phyloP scores from a whole-genome alignment of 441 rosid genomes.

The Breynia disticha region DNA sequence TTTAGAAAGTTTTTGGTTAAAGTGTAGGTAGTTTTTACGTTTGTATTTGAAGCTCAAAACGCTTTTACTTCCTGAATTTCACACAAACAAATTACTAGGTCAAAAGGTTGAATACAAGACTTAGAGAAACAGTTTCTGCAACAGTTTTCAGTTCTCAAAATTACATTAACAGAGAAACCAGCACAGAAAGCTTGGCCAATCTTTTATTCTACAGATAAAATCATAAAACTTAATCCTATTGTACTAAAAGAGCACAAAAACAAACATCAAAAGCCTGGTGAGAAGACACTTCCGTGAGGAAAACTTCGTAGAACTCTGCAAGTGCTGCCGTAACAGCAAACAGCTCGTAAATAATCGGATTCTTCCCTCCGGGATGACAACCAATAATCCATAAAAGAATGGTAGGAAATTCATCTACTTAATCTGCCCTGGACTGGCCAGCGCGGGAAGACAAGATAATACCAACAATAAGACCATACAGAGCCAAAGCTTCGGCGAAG shows the following conservation, averaged over 20 bases:
- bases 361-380: conserved; percentile 2
- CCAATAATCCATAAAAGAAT: conserved; percentile 19
- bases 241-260: conserved; percentile 14
- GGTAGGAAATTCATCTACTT: conserved; percentile 14
- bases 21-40: too few relatives aligned
- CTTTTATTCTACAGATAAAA: conserved; percentile 27
- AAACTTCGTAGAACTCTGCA: conserved; percentile 12
- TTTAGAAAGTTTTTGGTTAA: too few relatives aligned
- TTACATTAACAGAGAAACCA: conserved; percentile 8
- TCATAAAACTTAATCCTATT: conserved; percentile 18
- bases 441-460: conserved; percentile 85
- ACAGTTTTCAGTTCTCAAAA: conserved; percentile 11
- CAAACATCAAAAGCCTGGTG: conserved; percentile 15
- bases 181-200: conserved; percentile 9
- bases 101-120: conserved; percentile 1
- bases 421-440: conserved; percentile 84
- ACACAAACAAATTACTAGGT: background rate
- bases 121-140: conserved; percentile 12
- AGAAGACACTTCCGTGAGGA: conserved; percentile 8
- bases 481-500: conserved; percentile 78
- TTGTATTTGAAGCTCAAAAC: too few relatives aligned
- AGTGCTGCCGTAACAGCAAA: conserved; percentile 13
- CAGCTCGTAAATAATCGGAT: conserved; percentile 8
- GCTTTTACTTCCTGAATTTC: too few relatives aligned
- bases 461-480: conserved; percentile 75